Evolutionary conservation across 805 yeast genomes (phyloP), one percentile per base, ranked within the genome.

Genomic region (Suhomyces sp.): DNA sequence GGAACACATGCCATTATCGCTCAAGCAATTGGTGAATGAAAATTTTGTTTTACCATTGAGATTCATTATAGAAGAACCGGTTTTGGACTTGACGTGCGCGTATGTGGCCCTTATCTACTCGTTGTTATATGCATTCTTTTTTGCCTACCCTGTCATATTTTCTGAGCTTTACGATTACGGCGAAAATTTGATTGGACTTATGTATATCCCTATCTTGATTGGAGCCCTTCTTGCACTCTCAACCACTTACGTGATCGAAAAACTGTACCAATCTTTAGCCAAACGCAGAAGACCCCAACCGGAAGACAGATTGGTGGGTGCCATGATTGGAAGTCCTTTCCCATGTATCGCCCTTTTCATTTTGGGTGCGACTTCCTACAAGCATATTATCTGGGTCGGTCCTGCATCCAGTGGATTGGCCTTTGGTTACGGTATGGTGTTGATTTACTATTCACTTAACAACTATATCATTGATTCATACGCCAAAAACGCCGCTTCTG

Each of bases 131-230:
- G 97, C 96, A 10, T 91, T 91, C 76, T 91, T 91, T 83, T 91
- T 90, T 72, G 97, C 97, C 0, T 91, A 87, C 71, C 97, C 97
- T 4, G 96, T 86, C 49, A 89, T 91, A 48, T 91, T 91, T 67
- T 80, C 78, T 50, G 87, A 84, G 50, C 77, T 90, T 49, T 88
- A 91, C 63, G 89, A 84, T 46, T 90, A 77, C 69, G 77, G 85
- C 58, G 96, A 89, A 67, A 88, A 89, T 60, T 76, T 77, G 48
- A 83, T 87, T 58, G 97, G 97, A 33, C 73, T 91, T 60, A 89
- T 92, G 96, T 80, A 88, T 60, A 86, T 91, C 61, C 97, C 97
- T 21, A 91, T 91, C 62, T 72, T 91, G 57, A 89, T 91, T 53
- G 97, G 97, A 57, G 97, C 97, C 0, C 68, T 74, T 13, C 68